Conservation (phyloP, 208 protist genomes). For the Trypanosoma theileri region DNA sequence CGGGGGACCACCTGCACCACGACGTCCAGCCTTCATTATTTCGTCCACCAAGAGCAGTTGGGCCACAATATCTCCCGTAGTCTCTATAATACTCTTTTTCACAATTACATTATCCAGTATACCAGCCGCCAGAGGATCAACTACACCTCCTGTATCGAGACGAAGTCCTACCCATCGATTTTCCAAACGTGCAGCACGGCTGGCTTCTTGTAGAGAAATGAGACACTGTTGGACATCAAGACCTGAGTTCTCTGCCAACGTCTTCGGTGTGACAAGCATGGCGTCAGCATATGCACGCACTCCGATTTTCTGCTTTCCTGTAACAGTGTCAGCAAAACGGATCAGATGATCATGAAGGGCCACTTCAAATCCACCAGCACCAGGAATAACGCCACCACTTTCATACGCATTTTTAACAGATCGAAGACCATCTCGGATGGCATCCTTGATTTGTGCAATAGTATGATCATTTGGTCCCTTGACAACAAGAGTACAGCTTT, state of each 20-base stretch:
- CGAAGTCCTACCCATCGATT: constrained; percentile 95
- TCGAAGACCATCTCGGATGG: constrained; percentile 98
- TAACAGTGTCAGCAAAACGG: constrained; percentile 84
- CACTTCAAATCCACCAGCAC: constrained; percentile 99
- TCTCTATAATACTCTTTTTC: constrained; percentile 98
- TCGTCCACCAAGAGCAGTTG: constrained; percentile 99
- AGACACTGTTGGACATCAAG: constrained; percentile 97
- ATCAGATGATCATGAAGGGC: constrained; percentile 93
- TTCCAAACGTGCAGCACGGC: constrained; percentile 55
- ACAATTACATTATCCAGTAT: constrained; percentile 99
- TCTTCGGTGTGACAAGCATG: constrained; percentile 98
- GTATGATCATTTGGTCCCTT: constrained; percentile 99
- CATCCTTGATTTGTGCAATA: constrained; percentile 99
- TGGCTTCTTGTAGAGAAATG: constrained; percentile 95
- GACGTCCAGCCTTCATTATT: constrained; percentile 98
- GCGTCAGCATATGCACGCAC: constrained; percentile 99
- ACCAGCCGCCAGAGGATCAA: constrained; percentile 93
- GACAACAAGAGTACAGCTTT: constrained; percentile 99
- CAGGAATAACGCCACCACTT: constrained; percentile 93
- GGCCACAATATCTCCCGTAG: constrained; percentile 95
- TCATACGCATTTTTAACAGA: constrained; percentile 99
- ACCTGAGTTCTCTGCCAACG: constrained; percentile 98
- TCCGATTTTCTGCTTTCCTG: constrained; percentile 95
- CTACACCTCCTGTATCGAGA: constrained; percentile 95
- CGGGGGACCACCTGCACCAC: constrained; percentile 65